Evolutionary conservation across 495 filamentous ascomycete genomes (phyloP), one percentile per base, ranked within the genome.

Genomic region (Penicillium macrosclerotiorum): DNA sequence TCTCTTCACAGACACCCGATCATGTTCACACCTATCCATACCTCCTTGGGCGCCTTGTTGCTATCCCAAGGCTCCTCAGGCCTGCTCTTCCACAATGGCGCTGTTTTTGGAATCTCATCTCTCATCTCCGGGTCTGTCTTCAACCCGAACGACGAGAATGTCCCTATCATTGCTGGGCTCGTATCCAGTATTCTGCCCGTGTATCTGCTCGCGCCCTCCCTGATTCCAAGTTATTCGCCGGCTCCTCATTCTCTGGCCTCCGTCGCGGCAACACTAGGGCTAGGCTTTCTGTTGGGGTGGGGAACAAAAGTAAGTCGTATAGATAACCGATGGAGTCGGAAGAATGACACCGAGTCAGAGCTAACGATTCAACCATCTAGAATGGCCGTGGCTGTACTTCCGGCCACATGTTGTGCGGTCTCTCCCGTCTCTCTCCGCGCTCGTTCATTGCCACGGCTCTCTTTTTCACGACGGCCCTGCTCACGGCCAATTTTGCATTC

Each of bases 21-120:
- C 18, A 83, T 83, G 80, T 82, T 82, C 52, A 82, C 80, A 0
- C 78, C 80, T 0, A 39, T 82, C 8, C 68, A 81, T 42, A 79
- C 80, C 5, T 68, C 74, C 8, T 45, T 81, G 8, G 80, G 80
- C 4, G 78, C 79, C 1, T 45, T 81, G 2, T 55, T 83, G 27
- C 66, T 83, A 34, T 76, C 74, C 52, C 71, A 78, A 42, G 68
- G 73, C 25, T 78, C 77, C 0, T 74, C 74, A 1, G 64, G 67
- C 13, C 65, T 82, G 0, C 74, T 83, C n/a, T 46, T 73, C 19
- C 70, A 75, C 34, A 82, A 78, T 57, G 79, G 79, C 13, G 57
- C 64, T 3, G 62, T 81, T 4, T 69, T 83, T 23, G 79, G 79
- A n/a, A 72, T 75, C 30, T 80, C 78, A 17, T 76, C 74, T 6